These are phyloP conservation scores for Dactylellina drechsleri DNA, from an alignment of 2,329 filamentous ascomycete species.

Conservation along the genomic window DNA sequence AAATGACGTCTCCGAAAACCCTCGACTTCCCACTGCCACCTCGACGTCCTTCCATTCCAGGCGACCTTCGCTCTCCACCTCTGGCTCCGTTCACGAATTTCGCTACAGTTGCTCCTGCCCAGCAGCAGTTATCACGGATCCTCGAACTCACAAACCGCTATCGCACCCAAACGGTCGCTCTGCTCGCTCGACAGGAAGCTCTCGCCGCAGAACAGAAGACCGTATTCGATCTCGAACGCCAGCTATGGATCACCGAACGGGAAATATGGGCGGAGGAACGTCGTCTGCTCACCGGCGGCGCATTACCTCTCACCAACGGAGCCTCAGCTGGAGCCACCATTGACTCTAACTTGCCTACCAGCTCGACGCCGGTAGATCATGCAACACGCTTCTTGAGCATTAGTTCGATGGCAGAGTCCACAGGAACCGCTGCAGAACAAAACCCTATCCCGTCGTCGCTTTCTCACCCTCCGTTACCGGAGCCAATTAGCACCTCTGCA, in stretches of 20 bases:
- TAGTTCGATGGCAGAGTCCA: slow-evolving; percentile 49
- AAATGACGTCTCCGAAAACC: slow-evolving; percentile 48
- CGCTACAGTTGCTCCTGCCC: slow-evolving; percentile 12
- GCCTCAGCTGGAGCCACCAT: background rate
- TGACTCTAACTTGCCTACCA: background rate
- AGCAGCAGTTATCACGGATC: slow-evolving; percentile 52
- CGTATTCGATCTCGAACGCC: slow-evolving; percentile 53
- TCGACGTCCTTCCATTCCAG: slow-evolving; percentile 34
- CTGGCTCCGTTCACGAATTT: slow-evolving; percentile 6
- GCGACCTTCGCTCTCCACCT: slow-evolving; percentile 46
- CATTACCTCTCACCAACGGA: background rate
- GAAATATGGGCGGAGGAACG: slow-evolving; percentile 53
- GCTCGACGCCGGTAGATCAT: slow-evolving; percentile 29
- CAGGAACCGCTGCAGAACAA: slow-evolving; percentile 9
- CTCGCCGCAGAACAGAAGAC: slow-evolving; percentile 42
- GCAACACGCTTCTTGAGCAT: slow-evolving; percentile 48
- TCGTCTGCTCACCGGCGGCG: slow-evolving; percentile 39
- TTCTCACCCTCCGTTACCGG: slow-evolving; percentile 15
- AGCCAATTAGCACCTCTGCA: slow-evolving; percentile 10
- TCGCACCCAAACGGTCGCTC: slow-evolving; percentile 46
- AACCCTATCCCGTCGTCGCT: slow-evolving; percentile 13
- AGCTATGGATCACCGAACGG: slow-evolving; percentile 51
- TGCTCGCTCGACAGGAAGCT: slow-evolving; percentile 46
- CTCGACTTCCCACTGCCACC: slow-evolving; percentile 51
- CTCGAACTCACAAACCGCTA: slow-evolving; percentile 53